These are phyloP conservation scores for Chlamydomonas applanata DNA, from an alignment of 139 green algal genomes.

Conservation along the genomic window DNA sequence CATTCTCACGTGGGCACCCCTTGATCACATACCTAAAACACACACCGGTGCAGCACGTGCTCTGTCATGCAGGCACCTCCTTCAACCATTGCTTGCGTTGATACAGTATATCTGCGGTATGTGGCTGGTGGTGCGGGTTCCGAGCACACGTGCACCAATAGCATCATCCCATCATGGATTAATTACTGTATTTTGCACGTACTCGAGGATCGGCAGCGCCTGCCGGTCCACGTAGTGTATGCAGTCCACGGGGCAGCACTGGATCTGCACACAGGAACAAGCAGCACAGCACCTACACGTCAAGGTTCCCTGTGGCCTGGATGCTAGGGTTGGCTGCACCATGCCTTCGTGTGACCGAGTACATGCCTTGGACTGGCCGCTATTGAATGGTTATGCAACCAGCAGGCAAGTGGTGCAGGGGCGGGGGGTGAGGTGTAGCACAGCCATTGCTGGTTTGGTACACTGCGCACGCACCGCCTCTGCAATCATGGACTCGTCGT, in stretches of 20 bases:
- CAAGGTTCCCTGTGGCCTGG: too few species aligned
- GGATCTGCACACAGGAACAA: too few species aligned
- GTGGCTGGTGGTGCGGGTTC: not conserved
- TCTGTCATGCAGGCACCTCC: not conserved
- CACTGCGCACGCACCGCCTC: constrained; percentile 41
- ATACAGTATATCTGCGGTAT: constrained; percentile 5
- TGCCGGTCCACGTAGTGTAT: constrained; percentile 31
- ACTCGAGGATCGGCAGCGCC: not conserved
- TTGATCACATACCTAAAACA: constrained; percentile 39
- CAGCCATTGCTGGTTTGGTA: too few species aligned
- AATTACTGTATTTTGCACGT: not conserved
- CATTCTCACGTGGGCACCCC: constrained; percentile 39
- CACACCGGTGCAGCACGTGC: not conserved
- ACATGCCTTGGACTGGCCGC: too few species aligned
- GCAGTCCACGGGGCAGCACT: constrained; percentile 24
- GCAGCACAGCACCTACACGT: too few species aligned
- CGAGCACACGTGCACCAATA: not conserved
- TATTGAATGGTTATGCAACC: too few species aligned
- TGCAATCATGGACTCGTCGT: constrained; percentile 24
- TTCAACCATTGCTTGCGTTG: not conserved
- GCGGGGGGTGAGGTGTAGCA: too few species aligned
- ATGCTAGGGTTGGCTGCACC: too few species aligned
- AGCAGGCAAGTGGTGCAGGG: too few species aligned
- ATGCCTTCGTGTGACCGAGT: too few species aligned
- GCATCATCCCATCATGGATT: not conserved